phyloP scores from a whole-genome alignment of 2,329 filamentous ascomycete genomes.

The Grosmannia clavigera region DNA sequence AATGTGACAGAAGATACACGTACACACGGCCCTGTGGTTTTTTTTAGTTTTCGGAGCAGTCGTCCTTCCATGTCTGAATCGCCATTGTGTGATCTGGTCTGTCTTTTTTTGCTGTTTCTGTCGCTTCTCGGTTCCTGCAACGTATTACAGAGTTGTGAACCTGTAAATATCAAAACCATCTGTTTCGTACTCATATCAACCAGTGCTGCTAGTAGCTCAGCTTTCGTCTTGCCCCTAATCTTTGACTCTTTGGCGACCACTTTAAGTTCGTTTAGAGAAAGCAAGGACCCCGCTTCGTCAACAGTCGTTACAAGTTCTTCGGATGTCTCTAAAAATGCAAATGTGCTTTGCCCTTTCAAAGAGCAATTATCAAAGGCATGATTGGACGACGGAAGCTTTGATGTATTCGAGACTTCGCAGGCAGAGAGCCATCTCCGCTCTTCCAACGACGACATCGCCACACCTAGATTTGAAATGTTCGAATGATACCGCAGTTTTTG shows the following conservation, averaged over 20 bases:
- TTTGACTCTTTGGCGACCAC: slow-evolving; percentile 73
- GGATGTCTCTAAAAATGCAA: slow-evolving; percentile 72
- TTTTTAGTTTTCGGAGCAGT: slow-evolving; percentile 38
- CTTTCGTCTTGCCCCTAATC: slow-evolving; percentile 77
- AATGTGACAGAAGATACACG: slow-evolving; percentile 60
- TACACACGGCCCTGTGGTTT: slow-evolving; percentile 70
- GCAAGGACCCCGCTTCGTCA: slow-evolving; percentile 69
- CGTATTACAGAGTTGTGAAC: not conserved
- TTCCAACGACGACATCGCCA: slow-evolving; percentile 56
- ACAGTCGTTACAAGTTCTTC: slow-evolving; percentile 61
- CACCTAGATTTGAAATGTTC: slow-evolving; percentile 64
- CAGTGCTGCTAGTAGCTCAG: slow-evolving; percentile 63
- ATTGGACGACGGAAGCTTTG: not conserved
- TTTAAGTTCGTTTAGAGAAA: slow-evolving; percentile 84
- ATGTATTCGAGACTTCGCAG: not conserved
- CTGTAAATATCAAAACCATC: slow-evolving; percentile 39
- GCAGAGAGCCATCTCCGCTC: slow-evolving; percentile 19
- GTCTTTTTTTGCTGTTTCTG: not conserved
- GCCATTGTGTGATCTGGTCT: not conserved
- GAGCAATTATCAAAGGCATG: not conserved
- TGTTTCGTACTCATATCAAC: slow-evolving; percentile 64
- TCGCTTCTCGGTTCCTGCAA: not conserved
- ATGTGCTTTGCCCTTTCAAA: slow-evolving; percentile 21
- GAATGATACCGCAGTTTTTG: slow-evolving; percentile 65
- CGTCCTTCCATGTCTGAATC: slow-evolving; percentile 32